Base-by-base conservation (phyloP, 2,329 filamentous ascomycete genomes). In the Erysiphe pulchra region DNA sequence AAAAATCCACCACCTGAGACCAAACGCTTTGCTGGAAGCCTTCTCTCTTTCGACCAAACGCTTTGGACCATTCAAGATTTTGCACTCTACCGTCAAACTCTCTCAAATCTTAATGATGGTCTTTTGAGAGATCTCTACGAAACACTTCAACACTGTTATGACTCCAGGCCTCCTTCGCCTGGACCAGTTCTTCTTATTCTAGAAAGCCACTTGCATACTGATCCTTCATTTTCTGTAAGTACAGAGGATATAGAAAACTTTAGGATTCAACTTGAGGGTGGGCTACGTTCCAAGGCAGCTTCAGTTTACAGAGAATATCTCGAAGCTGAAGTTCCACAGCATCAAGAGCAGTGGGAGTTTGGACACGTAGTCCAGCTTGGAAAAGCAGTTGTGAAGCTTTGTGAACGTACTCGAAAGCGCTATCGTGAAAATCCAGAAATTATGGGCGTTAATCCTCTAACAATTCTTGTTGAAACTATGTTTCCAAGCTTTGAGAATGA, bases 401-500 rank as follows among this genome's bases (percentile, higher is more conserved):
- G 80, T 50, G 78, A 92, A 55, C 82, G 79, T 57, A 92, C 94
- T 45, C 79, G 85, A 60, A 95, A 95, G 63, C 75, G 87, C 43
- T 98, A 93, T 61, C 75, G 75, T 54, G 87, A 81, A 54, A 90
- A 80, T 48, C 83, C 83, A 0, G 78, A 84, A 50, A 80, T 95
- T 48, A 79, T 93, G 75, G 85, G 85, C 1, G 68, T 71, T 28
- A 69, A 69, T 48, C 69, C 68, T 2, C 62, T 73, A 40, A 75
- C 71, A 42, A 79, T 90, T 33, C 66, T 95, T 31, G 75, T 93
- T 7, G 73, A 80, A 52, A 82, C 83, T 45, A 76, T 90, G 46
- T 79, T 95, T 48, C 90, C 90, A 1, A 79, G 80, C 49, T 95
- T 92, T 58, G 86, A 92, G 47, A 75, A 82, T 50, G 87, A 98